Base-by-base conservation (phyloP, 2,329 filamentous ascomycete genomes). In the Nigrograna mackinnonii region DNA sequence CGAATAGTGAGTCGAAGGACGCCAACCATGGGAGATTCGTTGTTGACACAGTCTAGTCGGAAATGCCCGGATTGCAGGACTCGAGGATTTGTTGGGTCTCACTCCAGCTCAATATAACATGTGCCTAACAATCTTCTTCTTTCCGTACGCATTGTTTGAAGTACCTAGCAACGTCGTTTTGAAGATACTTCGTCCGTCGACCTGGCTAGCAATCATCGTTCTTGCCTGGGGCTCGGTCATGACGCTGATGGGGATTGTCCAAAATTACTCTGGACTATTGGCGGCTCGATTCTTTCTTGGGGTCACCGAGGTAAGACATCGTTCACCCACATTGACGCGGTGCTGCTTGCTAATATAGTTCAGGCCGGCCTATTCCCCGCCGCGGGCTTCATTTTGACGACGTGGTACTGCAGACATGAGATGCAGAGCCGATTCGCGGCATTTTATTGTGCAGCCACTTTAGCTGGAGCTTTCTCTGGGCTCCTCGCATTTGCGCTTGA, bases 81-180 rank as follows among this genome's bases (percentile, higher is more conserved):
- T 68, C 18, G 54, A 47, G 4, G 54, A 55, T 37, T 57, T 61
- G 18, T 37, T 64, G 14, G 39, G 51, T 4, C 59, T 69, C 53
- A 52, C 50, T 1, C 80, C 79, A 1, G 79, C 84, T 34, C 73
- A 86, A 53, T 87, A 87, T 46, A 73, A 86, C 1, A 83, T 78
- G 5, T 81, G 81, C 2, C 55, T 87, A 38, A 87, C 83, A 0
- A 64, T 86, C 0, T 87, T 86, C 64, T 88, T 87, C 58, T 73
- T 76, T 39, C 69, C 69, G 0, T 77, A 76, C 43, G 69, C 72
- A 4, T 54, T 69, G 5, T 70, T 76, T 44, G 74, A 76, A 48
- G 71, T 69, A 1, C 82, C 82, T 0, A 83, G 78, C 50, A 85
- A 85, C 51, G 78, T 85, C 45, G 65, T 84, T 3, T 69, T 85